Evolutionary conservation across 768 basidiomycete genomes (phyloP).

Genomic region (Termitomyces sp.): DNA sequence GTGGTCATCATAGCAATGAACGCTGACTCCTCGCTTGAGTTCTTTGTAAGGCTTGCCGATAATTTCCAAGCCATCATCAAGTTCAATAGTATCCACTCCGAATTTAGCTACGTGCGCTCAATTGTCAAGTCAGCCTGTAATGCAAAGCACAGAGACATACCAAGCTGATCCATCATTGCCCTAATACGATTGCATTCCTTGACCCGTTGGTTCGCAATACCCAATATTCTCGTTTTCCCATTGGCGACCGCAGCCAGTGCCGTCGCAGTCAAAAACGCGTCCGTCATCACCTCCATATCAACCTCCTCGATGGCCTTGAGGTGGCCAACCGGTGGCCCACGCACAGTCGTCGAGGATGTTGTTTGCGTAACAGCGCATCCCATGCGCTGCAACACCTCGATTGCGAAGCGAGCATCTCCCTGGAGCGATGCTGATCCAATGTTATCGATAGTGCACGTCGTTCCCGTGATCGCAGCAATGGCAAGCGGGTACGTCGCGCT

Average conservation of each 20-base stretch:
- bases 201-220: conserved; percentile 97
- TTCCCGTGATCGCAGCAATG: conserved; percentile 96
- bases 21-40: conserved; percentile 65
- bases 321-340: conserved; percentile 77
- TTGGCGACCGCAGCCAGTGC: conserved; percentile 81
- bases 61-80: conserved; percentile 90
- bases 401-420: conserved; percentile 96
- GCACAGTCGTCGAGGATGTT: conserved; percentile 83
- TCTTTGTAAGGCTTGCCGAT: conserved; percentile 66
- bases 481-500: conserved; percentile 97
- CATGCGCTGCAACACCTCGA: conserved; percentile 90
- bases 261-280: conserved; percentile 95
- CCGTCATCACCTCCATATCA: conserved; percentile 99
- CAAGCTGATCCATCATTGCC: conserved; percentile 95
- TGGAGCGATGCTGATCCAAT: conserved; percentile 90
- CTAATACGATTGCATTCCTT: conserved; percentile 97
- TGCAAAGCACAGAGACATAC: conserved; percentile 36
- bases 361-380: conserved; percentile 91
- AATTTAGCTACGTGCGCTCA: conserved; percentile 67
- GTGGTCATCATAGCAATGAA: conserved; percentile 98
- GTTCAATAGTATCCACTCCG: conserved; percentile 86
- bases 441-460: conserved; percentile 87
- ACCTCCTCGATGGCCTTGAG: conserved; percentile 82
- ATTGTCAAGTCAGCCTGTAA: conserved; percentile 4
- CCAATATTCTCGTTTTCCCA: conserved; percentile 77